Conservation (phyloP, 768 basidiomycete genomes). For the Boletus coccyginus region DNA sequence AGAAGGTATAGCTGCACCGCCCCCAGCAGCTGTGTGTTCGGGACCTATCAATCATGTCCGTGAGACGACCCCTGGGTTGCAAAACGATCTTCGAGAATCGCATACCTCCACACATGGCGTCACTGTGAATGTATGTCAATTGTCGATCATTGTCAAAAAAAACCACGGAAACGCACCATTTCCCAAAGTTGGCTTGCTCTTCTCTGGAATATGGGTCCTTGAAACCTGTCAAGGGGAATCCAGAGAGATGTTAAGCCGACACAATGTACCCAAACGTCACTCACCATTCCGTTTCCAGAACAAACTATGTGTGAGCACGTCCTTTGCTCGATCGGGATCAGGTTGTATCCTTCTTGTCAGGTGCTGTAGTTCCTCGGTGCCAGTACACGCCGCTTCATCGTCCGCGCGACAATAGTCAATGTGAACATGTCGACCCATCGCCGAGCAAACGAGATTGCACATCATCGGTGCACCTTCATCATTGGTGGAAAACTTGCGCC, state of each 20-base stretch:
- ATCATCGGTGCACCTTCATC: slow-evolving; percentile 64
- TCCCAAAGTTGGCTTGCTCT: slow-evolving; percentile 50
- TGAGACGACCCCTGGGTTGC: background rate
- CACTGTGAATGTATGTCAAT: slow-evolving; percentile 29
- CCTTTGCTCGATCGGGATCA: too few species aligned
- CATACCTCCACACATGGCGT: slow-evolving; percentile 50
- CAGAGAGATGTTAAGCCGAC: background rate
- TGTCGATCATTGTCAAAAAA: background rate
- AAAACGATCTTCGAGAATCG: background rate
- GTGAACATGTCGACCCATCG: slow-evolving; percentile 57
- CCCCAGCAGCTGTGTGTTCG: slow-evolving; percentile 44
- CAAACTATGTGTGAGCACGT: slow-evolving; percentile 30
- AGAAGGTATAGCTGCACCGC: slow-evolving; percentile 44
- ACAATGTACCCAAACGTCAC: background rate
- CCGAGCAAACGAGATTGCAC: slow-evolving; percentile 56
- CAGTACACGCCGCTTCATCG: too few species aligned
- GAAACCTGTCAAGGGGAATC: slow-evolving; percentile 40
- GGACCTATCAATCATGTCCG: slow-evolving; percentile 35
- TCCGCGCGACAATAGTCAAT: slow-evolving; percentile 52
- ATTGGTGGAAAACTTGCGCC: slow-evolving; percentile 49
- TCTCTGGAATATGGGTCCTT: slow-evolving; percentile 62
- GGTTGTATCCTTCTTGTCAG: too few species aligned
- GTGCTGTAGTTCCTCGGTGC: too few species aligned
- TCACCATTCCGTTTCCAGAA: slow-evolving; percentile 47
- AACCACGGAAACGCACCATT: slow-evolving; percentile 41